Percentiles rank a stretch among this genome's conserved stretches.
Evolutionary conservation across 2,329 filamentous ascomycete species (phyloP).

Genomic region (Sclerotinia glacialis): DNA sequence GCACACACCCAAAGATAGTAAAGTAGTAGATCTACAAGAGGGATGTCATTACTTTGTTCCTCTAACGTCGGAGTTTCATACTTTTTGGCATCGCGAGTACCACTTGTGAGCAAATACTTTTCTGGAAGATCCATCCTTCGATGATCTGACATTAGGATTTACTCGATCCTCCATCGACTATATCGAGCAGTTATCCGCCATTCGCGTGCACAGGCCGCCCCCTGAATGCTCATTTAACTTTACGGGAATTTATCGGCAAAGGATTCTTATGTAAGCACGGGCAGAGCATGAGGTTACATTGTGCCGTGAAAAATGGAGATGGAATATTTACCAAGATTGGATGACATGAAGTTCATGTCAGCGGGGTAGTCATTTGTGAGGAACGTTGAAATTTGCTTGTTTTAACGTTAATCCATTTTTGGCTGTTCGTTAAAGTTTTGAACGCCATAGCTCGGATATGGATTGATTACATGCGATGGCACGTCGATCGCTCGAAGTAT

Average conservation of each 20-base stretch:
- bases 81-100: too few species aligned
- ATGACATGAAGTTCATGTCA: constrained; percentile 17
- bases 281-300: constrained; percentile 2
- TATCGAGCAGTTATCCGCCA: not conserved
- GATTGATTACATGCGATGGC: not conserved
- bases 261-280: constrained; percentile 5
- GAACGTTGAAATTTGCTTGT: not conserved
- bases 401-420: too few species aligned
- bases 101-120: not conserved
- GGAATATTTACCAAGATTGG: not conserved
- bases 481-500: not conserved
- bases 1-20: too few species aligned
- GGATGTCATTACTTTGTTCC: too few species aligned
- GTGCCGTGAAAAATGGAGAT: not conserved
- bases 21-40: too few species aligned
- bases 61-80: too few species aligned
- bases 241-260: not conserved
- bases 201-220: not conserved
- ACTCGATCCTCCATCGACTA: constrained; percentile 8
- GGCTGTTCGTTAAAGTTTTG: too few species aligned
- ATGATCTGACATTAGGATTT: constrained; percentile 6
- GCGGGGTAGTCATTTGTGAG: not conserved
- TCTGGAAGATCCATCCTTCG: not conserved
- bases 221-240: not conserved
- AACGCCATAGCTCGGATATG: not conserved